phyloP scores from a whole-genome alignment of 345 rosid genomes.

The Luvunga scandens region DNA sequence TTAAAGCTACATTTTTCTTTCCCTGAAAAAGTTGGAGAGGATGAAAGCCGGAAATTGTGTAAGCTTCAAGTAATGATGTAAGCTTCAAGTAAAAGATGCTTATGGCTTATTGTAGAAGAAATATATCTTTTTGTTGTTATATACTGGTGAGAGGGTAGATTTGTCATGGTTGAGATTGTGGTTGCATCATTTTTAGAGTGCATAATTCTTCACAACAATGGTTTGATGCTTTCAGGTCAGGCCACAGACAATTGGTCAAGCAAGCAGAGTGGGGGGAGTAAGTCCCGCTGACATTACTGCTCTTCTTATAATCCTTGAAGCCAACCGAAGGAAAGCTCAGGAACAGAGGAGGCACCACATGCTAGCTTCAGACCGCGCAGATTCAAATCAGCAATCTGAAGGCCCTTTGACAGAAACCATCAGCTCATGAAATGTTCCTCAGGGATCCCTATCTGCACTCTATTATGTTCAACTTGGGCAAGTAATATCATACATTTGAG shows the following conservation, averaged over 20 bases:
- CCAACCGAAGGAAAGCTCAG: constrained; percentile 64
- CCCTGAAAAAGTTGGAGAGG: background rate
- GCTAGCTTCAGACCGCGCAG: constrained; percentile 34
- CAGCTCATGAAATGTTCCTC: constrained; percentile 21
- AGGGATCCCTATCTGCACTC: background rate
- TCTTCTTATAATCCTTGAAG: constrained; percentile 75
- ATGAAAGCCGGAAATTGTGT: background rate
- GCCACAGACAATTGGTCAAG: constrained; percentile 92
- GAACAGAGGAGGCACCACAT: constrained; percentile 54
- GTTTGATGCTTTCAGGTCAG: constrained; percentile 57
- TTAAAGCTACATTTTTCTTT: background rate
- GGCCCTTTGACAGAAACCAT: constrained; percentile 28
- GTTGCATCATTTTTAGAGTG: background rate
- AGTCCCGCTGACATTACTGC: constrained; percentile 97
- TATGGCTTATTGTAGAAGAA: background rate
- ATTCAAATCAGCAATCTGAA: constrained; percentile 22
- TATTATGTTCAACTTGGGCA: background rate
- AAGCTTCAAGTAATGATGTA: background rate
- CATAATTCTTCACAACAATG: background rate
- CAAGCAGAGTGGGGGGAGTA: constrained; percentile 94
- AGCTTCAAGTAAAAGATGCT: background rate
- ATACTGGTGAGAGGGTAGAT: background rate
- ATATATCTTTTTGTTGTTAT: background rate
- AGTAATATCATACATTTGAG: background rate
- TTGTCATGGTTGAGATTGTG: background rate